These are phyloP conservation scores for Pseudonitzschia pungens DNA, from an alignment of 108 stramenopile genomes.

Conservation along the genomic window DNA sequence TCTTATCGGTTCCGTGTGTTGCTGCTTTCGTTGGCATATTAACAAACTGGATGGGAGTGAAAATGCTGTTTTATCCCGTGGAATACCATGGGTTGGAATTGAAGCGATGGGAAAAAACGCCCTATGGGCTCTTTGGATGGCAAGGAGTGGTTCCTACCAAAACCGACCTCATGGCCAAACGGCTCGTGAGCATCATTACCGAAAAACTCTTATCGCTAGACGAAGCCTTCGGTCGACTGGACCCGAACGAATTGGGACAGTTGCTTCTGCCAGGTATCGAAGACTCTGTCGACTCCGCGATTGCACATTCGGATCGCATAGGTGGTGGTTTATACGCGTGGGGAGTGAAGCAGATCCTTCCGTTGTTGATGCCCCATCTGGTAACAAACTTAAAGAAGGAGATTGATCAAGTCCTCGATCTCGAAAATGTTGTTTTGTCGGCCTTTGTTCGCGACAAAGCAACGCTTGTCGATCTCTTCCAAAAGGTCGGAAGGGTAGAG, in stretches of 20 bases:
- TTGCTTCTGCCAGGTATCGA: constrained; percentile 54
- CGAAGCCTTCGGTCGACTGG: constrained; percentile 66
- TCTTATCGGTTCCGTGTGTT: constrained; percentile 65
- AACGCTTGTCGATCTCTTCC: constrained; percentile 84
- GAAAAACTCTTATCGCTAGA: constrained; percentile 52
- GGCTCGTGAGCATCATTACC: constrained; percentile 70
- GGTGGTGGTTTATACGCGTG: constrained; percentile 22
- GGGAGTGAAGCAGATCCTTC: constrained; percentile 51
- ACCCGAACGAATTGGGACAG: constrained; percentile 46
- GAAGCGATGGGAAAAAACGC: constrained; percentile 50
- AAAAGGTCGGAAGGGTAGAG: constrained; percentile 84
- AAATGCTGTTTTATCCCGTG: constrained; percentile 75
- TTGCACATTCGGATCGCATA: constrained; percentile 21
- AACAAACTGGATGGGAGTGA: constrained; percentile 53
- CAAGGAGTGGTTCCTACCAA: constrained; percentile 83
- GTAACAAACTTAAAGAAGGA: constrained; percentile 53
- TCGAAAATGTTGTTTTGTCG: constrained; percentile 57
- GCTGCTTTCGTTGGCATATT: constrained; percentile 71
- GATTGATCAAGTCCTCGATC: constrained; percentile 66
- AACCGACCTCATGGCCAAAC: constrained; percentile 73
- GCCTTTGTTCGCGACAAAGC: constrained; percentile 75
- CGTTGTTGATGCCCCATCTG: constrained; percentile 47
- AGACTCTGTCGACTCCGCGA: constrained; percentile 43
- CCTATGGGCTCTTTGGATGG: constrained; percentile 79
- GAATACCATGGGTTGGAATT: constrained; percentile 58